Evolutionary conservation across 352 stramenopile species (phyloP).

Genomic region (Blastocystis sp.): DNA sequence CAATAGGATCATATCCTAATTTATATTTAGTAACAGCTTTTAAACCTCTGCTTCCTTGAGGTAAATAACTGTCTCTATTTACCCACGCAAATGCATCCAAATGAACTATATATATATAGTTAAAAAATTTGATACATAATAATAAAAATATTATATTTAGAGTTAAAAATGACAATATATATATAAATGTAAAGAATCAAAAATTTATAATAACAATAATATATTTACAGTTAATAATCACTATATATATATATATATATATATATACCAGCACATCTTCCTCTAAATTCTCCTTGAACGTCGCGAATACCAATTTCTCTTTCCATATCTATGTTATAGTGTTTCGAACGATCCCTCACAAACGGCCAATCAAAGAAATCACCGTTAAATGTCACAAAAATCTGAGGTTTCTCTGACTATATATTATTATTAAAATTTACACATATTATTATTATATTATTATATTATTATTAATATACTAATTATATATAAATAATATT

Average conservation of each 20-base stretch:
- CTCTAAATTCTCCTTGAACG: constrained; percentile 26
- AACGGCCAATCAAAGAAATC: constrained; percentile 99
- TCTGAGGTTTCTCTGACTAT: constrained; percentile 71
- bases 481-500: constrained; percentile 65
- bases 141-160: constrained; percentile 39
- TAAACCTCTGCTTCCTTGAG: constrained; percentile 82
- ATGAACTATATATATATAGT: constrained; percentile 54
- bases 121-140: constrained; percentile 41
- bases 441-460: no score
- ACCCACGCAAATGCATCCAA: constrained; percentile 97
- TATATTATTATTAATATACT: no score
- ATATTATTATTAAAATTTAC: constrained; percentile 57
- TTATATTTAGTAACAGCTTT: constrained; percentile 98
- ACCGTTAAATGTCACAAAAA: constrained; percentile 98
- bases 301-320: constrained; percentile 59
- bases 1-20: constrained; percentile 85
- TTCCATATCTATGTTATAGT: constrained; percentile 70
- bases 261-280: neutral
- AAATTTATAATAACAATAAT: no score
- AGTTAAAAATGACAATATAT: no score
- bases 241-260: neutral
- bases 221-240: neutral
- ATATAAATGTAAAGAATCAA: no score
- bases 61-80: constrained; percentile 92
- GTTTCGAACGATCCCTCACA: constrained; percentile 66